Percentiles rank a stretch among this genome's conserved stretches.
Evolutionary conservation across 768 basidiomycete species (phyloP).

Genomic region (Lentinula guzmanii): DNA sequence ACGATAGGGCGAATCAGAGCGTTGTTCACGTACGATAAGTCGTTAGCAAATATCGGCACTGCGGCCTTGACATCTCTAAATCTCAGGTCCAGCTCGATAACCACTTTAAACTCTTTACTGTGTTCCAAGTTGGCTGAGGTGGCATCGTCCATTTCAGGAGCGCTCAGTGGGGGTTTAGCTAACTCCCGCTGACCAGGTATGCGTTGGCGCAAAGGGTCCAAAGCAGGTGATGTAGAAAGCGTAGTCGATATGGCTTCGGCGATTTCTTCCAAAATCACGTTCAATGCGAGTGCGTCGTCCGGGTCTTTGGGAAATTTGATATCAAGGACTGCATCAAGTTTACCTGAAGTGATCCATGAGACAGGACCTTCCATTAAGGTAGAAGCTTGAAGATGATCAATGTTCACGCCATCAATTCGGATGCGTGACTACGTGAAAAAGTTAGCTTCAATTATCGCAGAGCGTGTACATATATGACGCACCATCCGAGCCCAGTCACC

Average conservation of each 20-base stretch:
- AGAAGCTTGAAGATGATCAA: slow-evolving; percentile 89
- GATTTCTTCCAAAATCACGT: slow-evolving; percentile 83
- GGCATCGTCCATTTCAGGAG: slow-evolving; percentile 45
- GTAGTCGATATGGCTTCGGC: slow-evolving; percentile 79
- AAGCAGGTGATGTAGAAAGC: slow-evolving; percentile 37
- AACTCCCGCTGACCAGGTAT: slow-evolving; percentile 87
- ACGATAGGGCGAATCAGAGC: slow-evolving; percentile 94
- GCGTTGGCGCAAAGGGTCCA: slow-evolving; percentile 34
- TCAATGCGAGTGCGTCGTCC: slow-evolving; percentile 60
- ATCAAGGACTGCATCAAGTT: slow-evolving; percentile 94
- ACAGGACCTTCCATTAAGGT: slow-evolving; percentile 83
- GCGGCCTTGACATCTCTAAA: slow-evolving; percentile 95
- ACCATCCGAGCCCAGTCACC: slow-evolving; percentile 90
- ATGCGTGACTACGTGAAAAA: slow-evolving; percentile 67
- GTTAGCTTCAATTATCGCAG: background rate
- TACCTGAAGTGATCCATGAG: slow-evolving; percentile 97
- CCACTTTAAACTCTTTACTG: slow-evolving; percentile 42
- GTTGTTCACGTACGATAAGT: slow-evolving; percentile 87
- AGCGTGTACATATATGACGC: slow-evolving; percentile 14
- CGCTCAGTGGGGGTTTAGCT: slow-evolving; percentile 78
- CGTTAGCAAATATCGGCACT: slow-evolving; percentile 85
- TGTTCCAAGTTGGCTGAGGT: slow-evolving; percentile 22
- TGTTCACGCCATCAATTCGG: slow-evolving; percentile 92
- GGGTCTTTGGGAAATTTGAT: slow-evolving; percentile 92
- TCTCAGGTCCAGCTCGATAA: slow-evolving; percentile 89